These are phyloP conservation scores for Hypoxylon sp. DNA, from an alignment of 2,329 filamentous ascomycete genomes.

Conservation along the genomic window DNA sequence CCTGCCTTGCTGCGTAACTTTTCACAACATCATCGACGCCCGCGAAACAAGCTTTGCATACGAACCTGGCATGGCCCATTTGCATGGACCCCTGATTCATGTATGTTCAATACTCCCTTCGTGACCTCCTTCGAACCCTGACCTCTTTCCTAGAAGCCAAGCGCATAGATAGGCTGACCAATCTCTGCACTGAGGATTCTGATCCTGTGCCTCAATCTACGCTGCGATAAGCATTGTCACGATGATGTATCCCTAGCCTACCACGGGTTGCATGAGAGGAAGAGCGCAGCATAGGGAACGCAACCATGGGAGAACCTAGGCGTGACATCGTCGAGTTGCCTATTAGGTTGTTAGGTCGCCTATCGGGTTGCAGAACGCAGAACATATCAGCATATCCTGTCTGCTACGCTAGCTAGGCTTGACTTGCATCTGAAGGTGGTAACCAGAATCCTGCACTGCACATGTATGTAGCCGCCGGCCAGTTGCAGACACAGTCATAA, in stretches of 20 bases:
- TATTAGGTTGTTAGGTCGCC: too few species aligned
- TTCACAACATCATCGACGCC: not conserved
- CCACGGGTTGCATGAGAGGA: slow-evolving; percentile 1
- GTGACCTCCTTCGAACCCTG: slow-evolving; percentile 1
- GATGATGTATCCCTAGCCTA: too few species aligned
- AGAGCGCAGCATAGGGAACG: slow-evolving; percentile 2
- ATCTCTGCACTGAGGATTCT: slow-evolving; percentile 13
- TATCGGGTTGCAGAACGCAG: not conserved
- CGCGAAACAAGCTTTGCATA: not conserved
- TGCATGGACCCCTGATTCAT: not conserved
- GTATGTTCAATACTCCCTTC: not conserved
- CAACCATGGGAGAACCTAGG: too few species aligned
- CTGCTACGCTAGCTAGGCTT: slow-evolving; percentile 4
- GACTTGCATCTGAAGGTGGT: slow-evolving; percentile 3
- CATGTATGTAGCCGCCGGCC: slow-evolving; percentile 4
- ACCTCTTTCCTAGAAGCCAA: too few species aligned
- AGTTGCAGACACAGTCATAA: slow-evolving; percentile 4
- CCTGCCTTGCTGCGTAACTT: not conserved
- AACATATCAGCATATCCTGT: not conserved
- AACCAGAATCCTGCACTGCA: not conserved
- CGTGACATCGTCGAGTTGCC: too few species aligned
- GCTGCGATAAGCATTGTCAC: too few species aligned
- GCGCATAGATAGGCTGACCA: not conserved
- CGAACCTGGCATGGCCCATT: not conserved
- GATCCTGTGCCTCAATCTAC: slow-evolving; percentile 23